Evolutionary conservation across 2,329 filamentous ascomycete genomes (phyloP), one percentile per base, ranked within the genome.

Genomic region (Emydomyces testavorans): DNA sequence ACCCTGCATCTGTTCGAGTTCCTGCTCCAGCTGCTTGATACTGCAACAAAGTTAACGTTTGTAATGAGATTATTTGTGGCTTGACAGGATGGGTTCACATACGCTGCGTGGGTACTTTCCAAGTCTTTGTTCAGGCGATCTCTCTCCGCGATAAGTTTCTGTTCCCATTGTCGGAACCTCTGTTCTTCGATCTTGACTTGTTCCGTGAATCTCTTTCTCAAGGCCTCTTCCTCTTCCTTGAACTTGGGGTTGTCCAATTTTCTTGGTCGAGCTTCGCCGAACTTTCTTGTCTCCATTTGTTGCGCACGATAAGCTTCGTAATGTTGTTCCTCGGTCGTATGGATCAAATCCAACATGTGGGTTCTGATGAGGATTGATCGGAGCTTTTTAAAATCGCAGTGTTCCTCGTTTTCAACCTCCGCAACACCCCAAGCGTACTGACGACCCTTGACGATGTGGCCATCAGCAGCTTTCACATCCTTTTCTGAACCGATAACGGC

Each of bases 211-310:
- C 93, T 82, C 82, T 98, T 98, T 72, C 92, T 83, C 57, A 98
- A 81, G 53, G 86, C 85, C 77, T 98, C 92, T 67, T 98, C 92
- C 72, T 98, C 92, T 70, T 98, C 92, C 80, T 98, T 98, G 80
- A 96, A 98, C 77, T 98, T 98, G 73, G 92, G 92, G 77, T 98
- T 98, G 75, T 98, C 92, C 61, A 98, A 77, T 80, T 98, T 98
- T 71, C 90, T 79, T 59, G 92, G 92, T 58, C 90, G 82, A 51
- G 89, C 90, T 75, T 98, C 93, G 71, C 92, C 92, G 60, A 98
- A 96, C 74, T 98, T 98, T 73, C 92, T 82, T 43, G 92, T 98
- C 77, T 98, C 92, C 92, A 98, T 98, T 73, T 98, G 93, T 71
- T 94, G 87, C 48, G 92, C 92, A 61, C 92, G 90, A 77, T 98